Evolutionary conservation across 108 stramenopile genomes (phyloP), one percentile per base, ranked within the genome.

Genomic region (Epithemia pelagica): DNA sequence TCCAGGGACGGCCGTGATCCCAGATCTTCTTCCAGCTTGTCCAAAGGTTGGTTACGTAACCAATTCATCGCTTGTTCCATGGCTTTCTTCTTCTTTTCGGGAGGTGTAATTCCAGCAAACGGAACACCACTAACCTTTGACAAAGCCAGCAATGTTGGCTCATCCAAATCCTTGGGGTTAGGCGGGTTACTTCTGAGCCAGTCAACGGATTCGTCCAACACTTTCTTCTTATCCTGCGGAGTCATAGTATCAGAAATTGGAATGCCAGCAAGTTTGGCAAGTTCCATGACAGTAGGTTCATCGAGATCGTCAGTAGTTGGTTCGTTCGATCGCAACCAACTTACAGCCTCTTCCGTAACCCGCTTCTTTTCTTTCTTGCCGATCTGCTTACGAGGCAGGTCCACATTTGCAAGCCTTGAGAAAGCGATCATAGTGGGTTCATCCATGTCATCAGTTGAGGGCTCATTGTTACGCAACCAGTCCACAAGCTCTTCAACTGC

Each of bases 391-490:
- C 30, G 22, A 0, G 57, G 57, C 1, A 68, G 25, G 23, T 28
- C 67, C 29, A 68, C 22, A 32, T 68, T 58, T 2, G 67, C 58
- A n/a, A 68, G 22, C 5, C 23, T 53, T 28, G 65, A 28, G 30
- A 66, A 54, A 1, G 57, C 67, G 2, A 25, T 28, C 28, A 68
- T 29, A 5, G 67, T 68, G 10, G 57, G 57, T 2, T 59, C 67
- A 33, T 68, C 67, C 15, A 68, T 18, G 21, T 66, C 70, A 24
- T 72, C 74, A 10, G 20, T 28, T 3, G 52, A 21, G 1, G 65
- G 59, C 23, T 60, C 68, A n/a, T 78, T 71, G 22, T 69, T 30
- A 58, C 71, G 61, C 64, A 66, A 70, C 73, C 73, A 79, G 30
- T 74, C 69, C 8, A 68, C 21, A 32, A 32, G 58, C 10, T 68